Percentiles rank a stretch among this genome's conserved stretches.
These are phyloP conservation scores for Meripilus lineatus DNA, from an alignment of 1,284 basidiomycete species.

Conservation along the genomic window DNA sequence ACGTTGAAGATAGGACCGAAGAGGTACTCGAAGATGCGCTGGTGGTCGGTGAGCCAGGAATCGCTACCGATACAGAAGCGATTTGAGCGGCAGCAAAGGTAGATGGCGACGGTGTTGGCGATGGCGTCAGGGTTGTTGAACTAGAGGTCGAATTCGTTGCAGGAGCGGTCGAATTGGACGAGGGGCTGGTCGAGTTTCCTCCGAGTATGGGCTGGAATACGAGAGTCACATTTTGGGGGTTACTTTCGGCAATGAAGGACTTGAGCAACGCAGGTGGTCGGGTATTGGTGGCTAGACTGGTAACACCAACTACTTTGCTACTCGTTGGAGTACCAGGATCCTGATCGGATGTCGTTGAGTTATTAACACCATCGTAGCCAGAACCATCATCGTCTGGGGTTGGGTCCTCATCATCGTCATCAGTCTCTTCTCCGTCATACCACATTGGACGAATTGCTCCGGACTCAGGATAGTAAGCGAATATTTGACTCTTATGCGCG, in stretches of 20 bases:
- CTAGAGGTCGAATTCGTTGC: background rate
- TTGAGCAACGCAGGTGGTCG: background rate
- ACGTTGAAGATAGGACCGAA: background rate
- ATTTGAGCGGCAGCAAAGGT: slow-evolving; percentile 14
- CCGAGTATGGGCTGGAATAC: slow-evolving; percentile 36
- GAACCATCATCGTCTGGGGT: slow-evolving; percentile 6
- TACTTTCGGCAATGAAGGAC: slow-evolving; percentile 11
- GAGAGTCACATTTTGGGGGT: slow-evolving; percentile 40
- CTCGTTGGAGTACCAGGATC: slow-evolving; percentile 16
- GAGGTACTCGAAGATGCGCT: background rate
- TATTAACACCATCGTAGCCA: slow-evolving; percentile 5
- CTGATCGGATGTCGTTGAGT: slow-evolving; percentile 11
- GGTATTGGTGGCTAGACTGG: slow-evolving; percentile 15
- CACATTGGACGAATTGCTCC: slow-evolving; percentile 53
- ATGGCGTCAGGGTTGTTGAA: background rate
- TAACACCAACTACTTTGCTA: slow-evolving; percentile 16
- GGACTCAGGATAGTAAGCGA: slow-evolving; percentile 45
- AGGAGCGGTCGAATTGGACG: background rate
- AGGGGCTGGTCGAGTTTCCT: background rate
- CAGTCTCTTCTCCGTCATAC: slow-evolving; percentile 26
- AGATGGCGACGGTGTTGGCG: slow-evolving; percentile 15
- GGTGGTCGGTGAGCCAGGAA: background rate
- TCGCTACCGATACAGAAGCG: slow-evolving; percentile 18
- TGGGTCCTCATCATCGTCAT: slow-evolving; percentile 3
- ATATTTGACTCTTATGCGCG: slow-evolving; percentile 49